A percentile compares a stretch with the other conserved stretches of the same genome.
Evolutionary conservation across 2,329 filamentous ascomycete genomes (phyloP).

Genomic region (Fusarium sublunatum): DNA sequence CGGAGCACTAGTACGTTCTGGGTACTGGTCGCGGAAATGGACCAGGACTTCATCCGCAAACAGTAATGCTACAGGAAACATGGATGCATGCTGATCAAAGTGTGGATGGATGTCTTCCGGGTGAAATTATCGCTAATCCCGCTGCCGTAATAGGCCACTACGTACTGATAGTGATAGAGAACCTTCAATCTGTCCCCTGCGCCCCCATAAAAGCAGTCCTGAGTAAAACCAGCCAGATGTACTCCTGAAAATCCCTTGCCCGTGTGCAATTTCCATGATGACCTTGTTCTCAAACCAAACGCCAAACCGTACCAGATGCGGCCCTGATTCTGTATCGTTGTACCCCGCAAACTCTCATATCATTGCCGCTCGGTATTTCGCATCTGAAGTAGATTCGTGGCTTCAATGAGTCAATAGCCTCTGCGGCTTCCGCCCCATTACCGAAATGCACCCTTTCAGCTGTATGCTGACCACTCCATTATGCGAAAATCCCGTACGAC

Average conservation of each 20-base stretch:
- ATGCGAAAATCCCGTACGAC: neutral
- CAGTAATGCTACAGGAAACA: neutral
- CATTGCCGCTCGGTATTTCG: neutral
- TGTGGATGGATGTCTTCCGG: slow-evolving; percentile 14
- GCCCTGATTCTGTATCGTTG: slow-evolving; percentile 20
- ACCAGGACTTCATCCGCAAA: neutral
- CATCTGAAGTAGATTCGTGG: slow-evolving; percentile 6
- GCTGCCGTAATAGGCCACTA: slow-evolving; percentile 38
- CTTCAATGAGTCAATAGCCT: slow-evolving; percentile 8
- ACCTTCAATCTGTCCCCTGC: slow-evolving; percentile 17
- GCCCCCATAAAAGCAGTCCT: slow-evolving; percentile 13
- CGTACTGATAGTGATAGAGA: neutral
- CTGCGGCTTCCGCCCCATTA: neutral
- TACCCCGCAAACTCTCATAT: slow-evolving; percentile 14
- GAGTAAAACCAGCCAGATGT: slow-evolving; percentile 29
- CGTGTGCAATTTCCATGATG: slow-evolving; percentile 40
- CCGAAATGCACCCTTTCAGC: neutral
- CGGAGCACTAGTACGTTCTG: slow-evolving; percentile 27
- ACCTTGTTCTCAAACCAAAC: slow-evolving; percentile 33
- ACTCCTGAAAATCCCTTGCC: slow-evolving; percentile 15
- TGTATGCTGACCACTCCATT: neutral
- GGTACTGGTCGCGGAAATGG: slow-evolving; percentile 26
- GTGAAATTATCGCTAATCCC: slow-evolving; percentile 44
- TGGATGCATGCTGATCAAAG: neutral
- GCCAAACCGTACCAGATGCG: slow-evolving; percentile 28